Evolutionary conservation across 2,329 filamentous ascomycete genomes (phyloP).

Genomic region (Botryotinia convoluta): DNA sequence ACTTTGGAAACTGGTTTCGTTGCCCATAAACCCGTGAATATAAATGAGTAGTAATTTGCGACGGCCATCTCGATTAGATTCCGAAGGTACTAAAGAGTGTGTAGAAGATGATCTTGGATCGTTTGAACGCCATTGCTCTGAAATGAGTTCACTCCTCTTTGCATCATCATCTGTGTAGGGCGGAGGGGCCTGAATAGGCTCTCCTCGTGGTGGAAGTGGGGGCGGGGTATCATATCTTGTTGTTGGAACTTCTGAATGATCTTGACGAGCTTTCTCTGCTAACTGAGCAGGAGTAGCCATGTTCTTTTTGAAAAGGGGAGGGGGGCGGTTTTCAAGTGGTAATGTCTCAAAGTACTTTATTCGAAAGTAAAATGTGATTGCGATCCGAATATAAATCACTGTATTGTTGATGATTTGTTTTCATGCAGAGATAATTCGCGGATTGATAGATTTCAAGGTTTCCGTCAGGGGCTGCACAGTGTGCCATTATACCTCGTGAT

Average conservation of each 20-base stretch:
- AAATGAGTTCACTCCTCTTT: constrained; percentile 33
- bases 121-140: constrained; percentile 38
- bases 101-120: constrained; percentile 39
- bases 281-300: constrained; percentile 31
- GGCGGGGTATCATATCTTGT: constrained; percentile 24
- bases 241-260: constrained; percentile 21
- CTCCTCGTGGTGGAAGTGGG: constrained; percentile 34
- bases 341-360: not conserved
- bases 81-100: constrained; percentile 37
- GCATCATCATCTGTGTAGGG: constrained; percentile 35
- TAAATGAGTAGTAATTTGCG: constrained; percentile 71
- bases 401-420: not conserved
- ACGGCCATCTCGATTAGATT: constrained; percentile 39
- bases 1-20: constrained; percentile 80
- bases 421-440: not conserved
- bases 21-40: constrained; percentile 88
- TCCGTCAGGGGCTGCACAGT: not conserved
- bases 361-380: not conserved
- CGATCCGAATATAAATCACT: not conserved
- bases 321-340: not conserved
- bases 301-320: not conserved
- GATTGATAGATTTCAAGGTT: not conserved
- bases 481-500: not conserved
- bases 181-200: constrained; percentile 31
- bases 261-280: constrained; percentile 27